Evolutionary conservation across 371 early-diverging fungal genomes (phyloP).

Genomic region (Mucor circinelloides): DNA sequence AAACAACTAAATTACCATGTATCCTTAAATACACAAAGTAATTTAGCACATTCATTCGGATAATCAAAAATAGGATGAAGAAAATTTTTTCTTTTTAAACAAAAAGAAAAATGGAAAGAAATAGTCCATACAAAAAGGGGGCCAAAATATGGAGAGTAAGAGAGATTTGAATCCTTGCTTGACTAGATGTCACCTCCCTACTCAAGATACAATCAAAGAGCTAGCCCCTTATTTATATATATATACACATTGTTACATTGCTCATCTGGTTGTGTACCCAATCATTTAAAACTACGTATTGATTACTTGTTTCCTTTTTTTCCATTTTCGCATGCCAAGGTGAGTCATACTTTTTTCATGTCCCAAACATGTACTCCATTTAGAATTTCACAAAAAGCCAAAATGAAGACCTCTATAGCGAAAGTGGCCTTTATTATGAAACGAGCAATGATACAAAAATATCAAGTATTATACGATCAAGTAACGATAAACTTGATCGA

Average conservation of each 20-base stretch:
- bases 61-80: background rate
- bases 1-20: background rate
- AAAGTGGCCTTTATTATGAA: no score
- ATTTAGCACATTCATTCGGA: background rate
- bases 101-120: background rate
- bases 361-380: conserved; percentile 1
- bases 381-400: background rate
- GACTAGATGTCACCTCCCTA: background rate
- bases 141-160: background rate
- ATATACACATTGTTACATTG: background rate
- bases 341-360: background rate
- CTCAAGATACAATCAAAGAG: background rate
- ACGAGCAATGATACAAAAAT: no score
- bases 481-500: no score
- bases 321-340: conserved; percentile 1
- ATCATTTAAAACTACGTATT: background rate
- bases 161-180: background rate
- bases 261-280: conserved; percentile 6
- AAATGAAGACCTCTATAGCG: no score
- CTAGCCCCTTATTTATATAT: background rate
- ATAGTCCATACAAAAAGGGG: background rate
- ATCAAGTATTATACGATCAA: no score
- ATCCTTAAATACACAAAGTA: background rate
- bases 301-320: background rate
- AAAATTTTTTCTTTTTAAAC: background rate